A percentile compares a stretch with the other conserved stretches of the same genome.
These are phyloP conservation scores for Corymbia citriodora DNA, from an alignment of 441 rosid genomes.

Conservation along the genomic window DNA sequence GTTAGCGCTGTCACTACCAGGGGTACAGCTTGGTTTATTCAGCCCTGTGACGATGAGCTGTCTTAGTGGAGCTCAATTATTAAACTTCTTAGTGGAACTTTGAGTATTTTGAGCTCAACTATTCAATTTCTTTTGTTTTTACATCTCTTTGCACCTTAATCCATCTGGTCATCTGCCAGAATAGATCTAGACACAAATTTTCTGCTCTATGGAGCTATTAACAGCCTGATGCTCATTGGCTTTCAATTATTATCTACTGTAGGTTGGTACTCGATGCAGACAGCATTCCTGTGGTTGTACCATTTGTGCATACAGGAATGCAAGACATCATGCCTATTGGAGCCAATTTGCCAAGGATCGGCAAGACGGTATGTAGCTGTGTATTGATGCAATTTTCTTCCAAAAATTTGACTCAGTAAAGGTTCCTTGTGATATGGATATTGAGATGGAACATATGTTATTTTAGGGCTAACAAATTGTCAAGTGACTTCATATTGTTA, in stretches of 20 bases:
- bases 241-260: not conserved
- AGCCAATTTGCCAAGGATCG: conserved; percentile 79
- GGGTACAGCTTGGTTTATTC: not conserved
- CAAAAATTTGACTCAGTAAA: not conserved
- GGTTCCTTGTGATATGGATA: not conserved
- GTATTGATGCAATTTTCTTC: not conserved
- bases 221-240: not conserved
- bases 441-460: not conserved
- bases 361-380: conserved; percentile 57
- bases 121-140: not conserved
- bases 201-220: not conserved
- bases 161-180: not conserved
- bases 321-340: conserved; percentile 96
- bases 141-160: not conserved
- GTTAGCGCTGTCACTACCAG: not conserved
- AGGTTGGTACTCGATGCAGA: conserved; percentile 92
- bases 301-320: conserved; percentile 94
- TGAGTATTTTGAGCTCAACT: not conserved
- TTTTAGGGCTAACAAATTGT: not conserved
- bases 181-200: not conserved
- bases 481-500: not conserved
- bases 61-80: not conserved
- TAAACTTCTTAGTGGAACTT: not conserved
- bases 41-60: not conserved
- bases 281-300: conserved; percentile 69